Evolutionary conservation across 805 yeast genomes (phyloP).

Genomic region (Blastobotrys parvus): DNA sequence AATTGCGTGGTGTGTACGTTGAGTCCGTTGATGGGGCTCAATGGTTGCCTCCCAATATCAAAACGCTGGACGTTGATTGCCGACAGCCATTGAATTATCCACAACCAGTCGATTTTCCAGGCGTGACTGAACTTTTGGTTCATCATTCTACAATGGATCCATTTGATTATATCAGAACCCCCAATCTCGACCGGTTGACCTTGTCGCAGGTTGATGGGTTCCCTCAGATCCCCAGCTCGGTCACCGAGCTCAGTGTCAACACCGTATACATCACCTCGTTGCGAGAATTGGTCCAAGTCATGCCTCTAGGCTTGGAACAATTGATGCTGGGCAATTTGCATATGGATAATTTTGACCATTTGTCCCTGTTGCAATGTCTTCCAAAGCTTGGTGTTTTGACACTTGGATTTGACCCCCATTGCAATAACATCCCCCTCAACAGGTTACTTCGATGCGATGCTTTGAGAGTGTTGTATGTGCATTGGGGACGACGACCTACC

Average conservation of each 20-base stretch:
- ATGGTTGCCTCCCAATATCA: not conserved
- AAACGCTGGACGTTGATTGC: not conserved
- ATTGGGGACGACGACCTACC: not conserved
- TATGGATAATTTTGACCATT: no score
- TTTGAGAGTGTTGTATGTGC: not conserved
- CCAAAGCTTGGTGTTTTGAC: no score
- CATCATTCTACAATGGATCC: not conserved
- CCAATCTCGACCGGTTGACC: not conserved
- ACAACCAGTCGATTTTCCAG: not conserved
- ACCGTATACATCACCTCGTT: no score
- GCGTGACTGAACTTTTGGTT: not conserved
- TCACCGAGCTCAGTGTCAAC: no score
- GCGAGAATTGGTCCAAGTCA: no score
- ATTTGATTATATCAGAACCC: not conserved
- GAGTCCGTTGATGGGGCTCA: not conserved
- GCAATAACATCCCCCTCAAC: not conserved
- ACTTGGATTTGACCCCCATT: not conserved
- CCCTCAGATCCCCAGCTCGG: no score
- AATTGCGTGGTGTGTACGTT: not conserved
- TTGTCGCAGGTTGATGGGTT: no score
- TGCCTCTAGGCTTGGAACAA: no score
- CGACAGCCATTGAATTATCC: not conserved
- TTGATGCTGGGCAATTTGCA: no score
- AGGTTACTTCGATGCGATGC: not conserved
- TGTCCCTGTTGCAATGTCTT: no score